A percentile compares a stretch with the other conserved stretches of the same genome.
These are phyloP conservation scores for Trametes cingulata DNA, from an alignment of 768 basidiomycete species.

Conservation along the genomic window DNA sequence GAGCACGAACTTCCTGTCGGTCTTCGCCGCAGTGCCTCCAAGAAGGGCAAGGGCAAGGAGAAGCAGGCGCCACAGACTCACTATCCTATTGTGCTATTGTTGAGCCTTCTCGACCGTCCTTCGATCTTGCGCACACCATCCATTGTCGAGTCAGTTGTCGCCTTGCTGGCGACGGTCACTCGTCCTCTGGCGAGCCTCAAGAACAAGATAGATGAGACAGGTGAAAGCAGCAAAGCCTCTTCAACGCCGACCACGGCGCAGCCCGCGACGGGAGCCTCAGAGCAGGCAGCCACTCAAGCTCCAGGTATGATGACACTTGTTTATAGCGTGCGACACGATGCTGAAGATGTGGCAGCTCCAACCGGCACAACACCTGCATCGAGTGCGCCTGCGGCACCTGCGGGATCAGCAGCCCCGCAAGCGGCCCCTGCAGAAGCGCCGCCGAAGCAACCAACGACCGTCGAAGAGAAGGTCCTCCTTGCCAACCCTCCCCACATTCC, in stretches of 20 bases:
- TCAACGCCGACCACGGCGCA: slow-evolving; percentile 20
- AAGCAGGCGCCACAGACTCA: slow-evolving; percentile 78
- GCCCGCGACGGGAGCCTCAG: slow-evolving; percentile 22
- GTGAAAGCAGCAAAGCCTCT: slow-evolving; percentile 22
- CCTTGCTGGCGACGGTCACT: slow-evolving; percentile 85
- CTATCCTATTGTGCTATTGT: slow-evolving; percentile 87
- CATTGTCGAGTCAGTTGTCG: slow-evolving; percentile 92
- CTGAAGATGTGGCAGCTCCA: neutral
- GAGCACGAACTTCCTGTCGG: slow-evolving; percentile 91
- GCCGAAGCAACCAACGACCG: slow-evolving; percentile 28
- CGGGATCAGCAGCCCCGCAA: slow-evolving; percentile 13
- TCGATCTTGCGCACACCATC: slow-evolving; percentile 83
- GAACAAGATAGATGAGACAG: slow-evolving; percentile 47
- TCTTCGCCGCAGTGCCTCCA: slow-evolving; percentile 63
- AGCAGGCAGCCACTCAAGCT: slow-evolving; percentile 12
- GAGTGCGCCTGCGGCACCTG: neutral
- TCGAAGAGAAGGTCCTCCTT: slow-evolving; percentile 51
- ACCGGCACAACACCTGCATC: neutral
- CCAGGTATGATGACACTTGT: neutral
- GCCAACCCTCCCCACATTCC: slow-evolving; percentile 84
- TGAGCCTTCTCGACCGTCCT: slow-evolving; percentile 86
- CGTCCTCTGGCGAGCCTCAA: slow-evolving; percentile 63
- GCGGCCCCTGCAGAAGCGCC: slow-evolving; percentile 21
- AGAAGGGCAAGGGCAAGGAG: slow-evolving; percentile 96
- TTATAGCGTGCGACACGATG: neutral